Conservation (phyloP, 352 stramenopile species). For the Globisporangium spinosum region DNA sequence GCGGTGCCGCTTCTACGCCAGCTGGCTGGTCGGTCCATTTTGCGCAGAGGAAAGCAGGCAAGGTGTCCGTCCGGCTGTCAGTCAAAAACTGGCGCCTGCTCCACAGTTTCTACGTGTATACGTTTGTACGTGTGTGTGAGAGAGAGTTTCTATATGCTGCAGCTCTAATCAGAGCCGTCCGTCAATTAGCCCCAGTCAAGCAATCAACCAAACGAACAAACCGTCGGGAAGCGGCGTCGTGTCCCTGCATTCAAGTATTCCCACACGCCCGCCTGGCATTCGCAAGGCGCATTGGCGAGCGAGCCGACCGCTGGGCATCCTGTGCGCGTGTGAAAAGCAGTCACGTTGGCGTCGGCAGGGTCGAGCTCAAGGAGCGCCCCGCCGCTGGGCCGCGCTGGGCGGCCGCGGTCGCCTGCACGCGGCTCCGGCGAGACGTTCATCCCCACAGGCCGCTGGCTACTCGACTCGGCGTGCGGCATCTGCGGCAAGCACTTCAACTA, state of each 20-base stretch:
- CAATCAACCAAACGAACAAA: not conserved
- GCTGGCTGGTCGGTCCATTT: not conserved
- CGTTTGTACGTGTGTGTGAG: not conserved
- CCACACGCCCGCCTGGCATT: not conserved
- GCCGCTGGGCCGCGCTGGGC: not conserved
- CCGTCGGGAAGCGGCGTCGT: not conserved
- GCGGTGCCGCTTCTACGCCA: not conserved
- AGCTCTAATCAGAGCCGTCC: not conserved
- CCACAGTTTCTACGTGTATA: not conserved
- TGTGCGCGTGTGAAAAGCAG: slow-evolving; percentile 9
- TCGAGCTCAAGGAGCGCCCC: slow-evolving; percentile 14
- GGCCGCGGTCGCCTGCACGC: slow-evolving; percentile 1
- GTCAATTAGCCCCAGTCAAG: not conserved
- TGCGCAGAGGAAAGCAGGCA: not conserved
- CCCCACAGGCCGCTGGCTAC: slow-evolving; percentile 53
- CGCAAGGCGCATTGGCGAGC: too few relatives aligned
- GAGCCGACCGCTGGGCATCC: not conserved
- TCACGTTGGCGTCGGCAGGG: not conserved
- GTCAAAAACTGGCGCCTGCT: not conserved
- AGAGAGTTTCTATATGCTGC: not conserved
- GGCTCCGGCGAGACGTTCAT: slow-evolving; percentile 45
- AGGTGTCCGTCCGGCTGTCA: not conserved
- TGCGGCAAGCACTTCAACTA: slow-evolving; percentile 57
- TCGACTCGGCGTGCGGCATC: slow-evolving; percentile 52
- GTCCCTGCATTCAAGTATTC: slow-evolving; percentile 3